Evolutionary conservation across 2,329 filamentous ascomycete genomes (phyloP).

Genomic region (Penicillium sp.): DNA sequence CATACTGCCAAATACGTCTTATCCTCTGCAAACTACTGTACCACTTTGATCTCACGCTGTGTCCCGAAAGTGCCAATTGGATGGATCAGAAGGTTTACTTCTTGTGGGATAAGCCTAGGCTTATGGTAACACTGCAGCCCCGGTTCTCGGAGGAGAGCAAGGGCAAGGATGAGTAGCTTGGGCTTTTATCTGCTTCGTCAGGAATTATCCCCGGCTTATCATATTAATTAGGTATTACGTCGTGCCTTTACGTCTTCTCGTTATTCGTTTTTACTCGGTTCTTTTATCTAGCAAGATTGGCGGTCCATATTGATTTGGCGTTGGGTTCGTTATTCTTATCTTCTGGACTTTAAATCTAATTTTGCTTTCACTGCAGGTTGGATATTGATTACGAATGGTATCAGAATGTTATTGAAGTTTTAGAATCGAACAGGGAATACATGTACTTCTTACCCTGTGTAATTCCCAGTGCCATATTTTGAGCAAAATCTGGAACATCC

Average conservation of each 20-base stretch:
- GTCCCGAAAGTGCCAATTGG: conserved; percentile 19
- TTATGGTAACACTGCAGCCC: conserved; percentile 19
- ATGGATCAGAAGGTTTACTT: conserved; percentile 23
- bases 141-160: background rate
- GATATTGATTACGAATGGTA: background rate
- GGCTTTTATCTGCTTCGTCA: background rate
- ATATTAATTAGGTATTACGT: background rate
- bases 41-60: conserved; percentile 24
- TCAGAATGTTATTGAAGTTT: too few species aligned
- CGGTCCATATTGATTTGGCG: background rate
- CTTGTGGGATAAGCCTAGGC: conserved; percentile 28
- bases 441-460: too few species aligned
- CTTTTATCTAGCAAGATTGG: background rate
- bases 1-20: conserved; percentile 27
- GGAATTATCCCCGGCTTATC: too few species aligned
- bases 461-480: background rate
- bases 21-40: conserved; percentile 28
- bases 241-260: too few species aligned
- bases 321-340: background rate
- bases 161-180: background rate
- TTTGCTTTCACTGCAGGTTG: background rate
- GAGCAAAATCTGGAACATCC: background rate
- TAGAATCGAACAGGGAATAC: too few species aligned
- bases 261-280: too few species aligned
- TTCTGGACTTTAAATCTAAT: background rate